Percentiles rank a stretch among this genome's conserved stretches.
phyloP scores from a whole-genome alignment of 148 eudicot genomes.

The Rhododendron ovatum region DNA sequence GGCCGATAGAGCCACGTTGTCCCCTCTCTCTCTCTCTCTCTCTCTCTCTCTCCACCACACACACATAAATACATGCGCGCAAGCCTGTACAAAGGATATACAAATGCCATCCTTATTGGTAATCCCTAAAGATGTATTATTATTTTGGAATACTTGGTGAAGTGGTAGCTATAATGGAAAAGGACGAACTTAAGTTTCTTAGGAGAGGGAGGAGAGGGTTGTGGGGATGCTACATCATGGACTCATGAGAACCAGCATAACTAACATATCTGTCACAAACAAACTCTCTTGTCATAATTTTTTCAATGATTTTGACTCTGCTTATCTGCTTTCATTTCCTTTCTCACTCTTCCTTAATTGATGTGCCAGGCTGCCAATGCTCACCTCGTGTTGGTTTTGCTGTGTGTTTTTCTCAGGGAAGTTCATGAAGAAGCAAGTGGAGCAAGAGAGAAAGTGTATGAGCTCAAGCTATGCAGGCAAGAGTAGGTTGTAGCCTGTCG shows the following conservation, averaged over 20 bases:
- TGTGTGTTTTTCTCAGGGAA: constrained; percentile 46
- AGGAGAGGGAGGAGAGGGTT: background rate
- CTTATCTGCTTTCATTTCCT: background rate
- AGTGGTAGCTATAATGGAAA: too few relatives aligned
- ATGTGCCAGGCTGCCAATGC: background rate
- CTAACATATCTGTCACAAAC: background rate
- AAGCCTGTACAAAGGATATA: too few relatives aligned
- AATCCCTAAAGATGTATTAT: too few relatives aligned
- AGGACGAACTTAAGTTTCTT: too few relatives aligned
- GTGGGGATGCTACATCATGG: background rate
- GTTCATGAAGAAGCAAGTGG: constrained; percentile 89
- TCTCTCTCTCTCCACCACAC: background rate
- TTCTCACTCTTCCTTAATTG: background rate
- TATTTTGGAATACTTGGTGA: too few relatives aligned
- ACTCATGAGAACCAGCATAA: background rate
- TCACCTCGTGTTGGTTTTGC: background rate
- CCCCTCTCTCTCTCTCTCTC: background rate
- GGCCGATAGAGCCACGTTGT: background rate
- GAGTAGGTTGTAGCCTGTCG: constrained; percentile 72
- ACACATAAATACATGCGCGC: background rate
- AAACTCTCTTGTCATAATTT: background rate
- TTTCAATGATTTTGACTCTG: background rate
- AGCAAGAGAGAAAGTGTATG: constrained; percentile 78
- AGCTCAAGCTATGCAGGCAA: constrained; percentile 69
- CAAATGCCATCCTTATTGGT: too few relatives aligned